A percentile compares a stretch with the other conserved stretches of the same genome.
Evolutionary conservation across 495 filamentous ascomycete species (phyloP).

Genomic region (Penicillium odoratum): DNA sequence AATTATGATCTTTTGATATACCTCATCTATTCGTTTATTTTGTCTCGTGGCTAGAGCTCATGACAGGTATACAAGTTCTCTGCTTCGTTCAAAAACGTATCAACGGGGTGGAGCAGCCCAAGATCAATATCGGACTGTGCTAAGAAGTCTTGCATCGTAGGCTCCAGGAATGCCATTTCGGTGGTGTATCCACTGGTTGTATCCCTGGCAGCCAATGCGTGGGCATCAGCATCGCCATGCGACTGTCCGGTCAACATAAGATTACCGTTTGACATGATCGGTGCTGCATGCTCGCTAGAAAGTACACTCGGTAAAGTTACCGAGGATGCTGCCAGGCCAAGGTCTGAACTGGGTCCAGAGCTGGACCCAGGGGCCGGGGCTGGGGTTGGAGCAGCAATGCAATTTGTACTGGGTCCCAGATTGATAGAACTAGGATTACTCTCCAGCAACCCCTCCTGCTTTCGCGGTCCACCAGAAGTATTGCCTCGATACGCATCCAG

Average conservation of each 20-base stretch:
- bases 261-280: constrained; percentile 7
- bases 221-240: constrained; percentile 5
- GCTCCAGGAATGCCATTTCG: constrained; percentile 46
- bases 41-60: constrained; percentile 22
- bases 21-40: too few relatives aligned
- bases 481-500: constrained; percentile 28
- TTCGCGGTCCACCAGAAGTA: constrained; percentile 4
- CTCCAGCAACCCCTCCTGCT: background rate
- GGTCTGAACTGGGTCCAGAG: background rate
- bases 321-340: constrained; percentile 5
- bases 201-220: constrained; percentile 18
- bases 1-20: too few relatives aligned
- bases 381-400: background rate
- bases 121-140: constrained; percentile 47
- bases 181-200: constrained; percentile 37
- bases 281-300: background rate
- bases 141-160: constrained; percentile 48
- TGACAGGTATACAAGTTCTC: constrained; percentile 42
- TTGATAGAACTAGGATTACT: background rate
- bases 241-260: constrained; percentile 5
- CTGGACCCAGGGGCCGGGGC: background rate
- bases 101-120: constrained; percentile 41
- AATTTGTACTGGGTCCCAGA: background rate
- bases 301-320: constrained; percentile 1
- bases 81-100: constrained; percentile 41